A percentile compares a stretch with the other conserved stretches of the same genome.
Conservation (phyloP, 352 stramenopile species). For the Blastocystis sp. region DNA sequence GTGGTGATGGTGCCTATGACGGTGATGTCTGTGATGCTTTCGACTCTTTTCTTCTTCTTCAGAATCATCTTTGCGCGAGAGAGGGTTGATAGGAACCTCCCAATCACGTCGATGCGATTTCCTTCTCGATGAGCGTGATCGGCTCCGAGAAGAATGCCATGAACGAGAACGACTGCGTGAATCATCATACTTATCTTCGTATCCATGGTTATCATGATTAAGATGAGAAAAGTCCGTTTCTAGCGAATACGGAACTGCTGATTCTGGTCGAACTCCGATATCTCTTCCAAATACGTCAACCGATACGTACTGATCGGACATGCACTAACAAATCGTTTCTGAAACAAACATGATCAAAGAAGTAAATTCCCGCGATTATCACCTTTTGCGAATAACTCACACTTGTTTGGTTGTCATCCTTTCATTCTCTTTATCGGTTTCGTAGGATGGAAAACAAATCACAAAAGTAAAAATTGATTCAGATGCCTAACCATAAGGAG, state of each 20-base stretch:
- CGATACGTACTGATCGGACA: neutral
- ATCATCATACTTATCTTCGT: neutral
- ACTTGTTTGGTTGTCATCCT: neutral
- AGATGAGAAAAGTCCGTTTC: too few relatives aligned
- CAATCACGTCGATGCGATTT: neutral
- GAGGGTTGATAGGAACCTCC: slow-evolving; percentile 20
- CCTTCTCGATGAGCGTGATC: neutral
- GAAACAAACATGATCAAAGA: too few relatives aligned
- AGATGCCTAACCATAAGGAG: neutral
- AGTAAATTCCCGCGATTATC: too few relatives aligned
- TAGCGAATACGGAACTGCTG: too few relatives aligned
- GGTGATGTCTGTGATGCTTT: neutral
- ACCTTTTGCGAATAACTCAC: too few relatives aligned
- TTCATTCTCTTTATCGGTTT: too few relatives aligned
- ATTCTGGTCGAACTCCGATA: neutral
- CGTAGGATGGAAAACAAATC: neutral
- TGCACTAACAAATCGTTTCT: too few relatives aligned
- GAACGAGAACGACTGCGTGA: neutral
- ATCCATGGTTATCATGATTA: neutral
- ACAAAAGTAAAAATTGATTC: neutral
- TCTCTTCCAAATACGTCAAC: slow-evolving; percentile 13
- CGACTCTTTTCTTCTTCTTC: neutral
- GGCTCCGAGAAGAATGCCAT: neutral
- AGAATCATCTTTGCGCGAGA: neutral
- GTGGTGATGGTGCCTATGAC: slow-evolving; percentile 41